Conservation (phyloP, 2,329 filamentous ascomycete genomes). For the Tolypocladium ophioglossoides region DNA sequence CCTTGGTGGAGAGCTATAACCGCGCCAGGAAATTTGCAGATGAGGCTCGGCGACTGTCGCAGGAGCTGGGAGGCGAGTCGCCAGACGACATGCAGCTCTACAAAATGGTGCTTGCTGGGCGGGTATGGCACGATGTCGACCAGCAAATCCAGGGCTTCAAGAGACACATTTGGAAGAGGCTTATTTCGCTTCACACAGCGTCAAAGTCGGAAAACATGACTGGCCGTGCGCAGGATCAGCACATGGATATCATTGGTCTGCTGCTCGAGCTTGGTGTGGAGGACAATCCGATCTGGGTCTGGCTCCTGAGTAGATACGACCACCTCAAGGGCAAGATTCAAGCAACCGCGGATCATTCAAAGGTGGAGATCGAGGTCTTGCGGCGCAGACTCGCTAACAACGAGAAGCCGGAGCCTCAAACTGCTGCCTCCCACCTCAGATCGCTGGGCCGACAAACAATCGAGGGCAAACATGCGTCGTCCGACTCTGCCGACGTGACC, state of each 20-base stretch:
- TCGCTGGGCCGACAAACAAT: slow-evolving; percentile 58
- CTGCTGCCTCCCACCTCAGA: slow-evolving; percentile 66
- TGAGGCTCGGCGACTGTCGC: slow-evolving; percentile 61
- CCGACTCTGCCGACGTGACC: slow-evolving; percentile 73
- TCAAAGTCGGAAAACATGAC: slow-evolving; percentile 34
- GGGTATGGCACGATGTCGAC: slow-evolving; percentile 93
- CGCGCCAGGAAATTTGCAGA: slow-evolving; percentile 74
- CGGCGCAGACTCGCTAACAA: slow-evolving; percentile 67
- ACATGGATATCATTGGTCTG: slow-evolving; percentile 83
- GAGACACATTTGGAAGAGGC: slow-evolving; percentile 74
- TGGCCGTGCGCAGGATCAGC: slow-evolving; percentile 60
- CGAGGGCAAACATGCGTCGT: slow-evolving; percentile 47
- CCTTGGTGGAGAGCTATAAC: slow-evolving; percentile 75
- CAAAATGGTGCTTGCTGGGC: slow-evolving; percentile 74
- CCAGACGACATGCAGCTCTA: slow-evolving; percentile 74
- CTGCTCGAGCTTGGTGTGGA: slow-evolving; percentile 90
- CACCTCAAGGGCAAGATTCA: slow-evolving; percentile 80
- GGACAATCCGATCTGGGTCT: slow-evolving; percentile 94
- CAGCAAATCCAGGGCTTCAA: slow-evolving; percentile 82
- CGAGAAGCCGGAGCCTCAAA: slow-evolving; percentile 59
- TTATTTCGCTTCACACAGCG: slow-evolving; percentile 57
- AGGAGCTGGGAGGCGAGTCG: slow-evolving; percentile 38
- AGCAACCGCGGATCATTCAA: slow-evolving; percentile 70
- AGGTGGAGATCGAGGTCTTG: slow-evolving; percentile 85
- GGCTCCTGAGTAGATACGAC: slow-evolving; percentile 84